Base-by-base conservation (phyloP, 768 basidiomycete genomes). In the Pulveroboletus sp. region DNA sequence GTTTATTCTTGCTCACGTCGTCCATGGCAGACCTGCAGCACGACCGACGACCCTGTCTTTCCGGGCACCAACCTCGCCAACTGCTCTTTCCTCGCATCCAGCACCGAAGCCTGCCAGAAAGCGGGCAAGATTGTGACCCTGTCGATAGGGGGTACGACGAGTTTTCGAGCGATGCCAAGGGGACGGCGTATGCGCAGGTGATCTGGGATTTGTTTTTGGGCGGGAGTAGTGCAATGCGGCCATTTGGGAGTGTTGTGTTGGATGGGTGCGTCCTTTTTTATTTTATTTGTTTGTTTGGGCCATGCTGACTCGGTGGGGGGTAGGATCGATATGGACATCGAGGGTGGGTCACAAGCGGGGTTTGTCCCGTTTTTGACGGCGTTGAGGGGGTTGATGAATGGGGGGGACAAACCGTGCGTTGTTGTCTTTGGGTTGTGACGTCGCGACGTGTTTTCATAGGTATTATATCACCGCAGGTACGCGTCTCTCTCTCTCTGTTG, bases 11-110 rank as follows among this genome's bases (percentile, higher is more conserved):
- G n/a, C n/a, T n/a, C n/a, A n/a, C n/a, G n/a, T n/a, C n/a, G n/a
- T n/a, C n/a, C n/a, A n/a, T n/a, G n/a, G n/a, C n/a, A 87, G 82
- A 84, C 71, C n/a, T 87, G 86, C 67, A 87, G 80, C 60, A 71
- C 72, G 13, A 72, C 62, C 6, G 72, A 78, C 53, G 77, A 83
- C 45, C 62, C 75, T 1, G 74, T 78, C 16, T 87, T 87, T 51
- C 63, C 82, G 11, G 85, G 83, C 19, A 84, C 82, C 16, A 65
- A 71, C 29, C 75, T 89, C 35, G 76, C 82, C 4, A 74, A 87
- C 53, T 89, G 86, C 64, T 60, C 74, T 6, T 75, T 76, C 52
- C 68, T 88, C 24, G 83, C 84, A 4, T 52, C 74, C 1, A 80
- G 80, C 57, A 88, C 89, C 50, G 48, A 74, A 53, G 68, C 78